phyloP scores from a whole-genome alignment of 345 rosid genomes.

The Citrus sp. region DNA sequence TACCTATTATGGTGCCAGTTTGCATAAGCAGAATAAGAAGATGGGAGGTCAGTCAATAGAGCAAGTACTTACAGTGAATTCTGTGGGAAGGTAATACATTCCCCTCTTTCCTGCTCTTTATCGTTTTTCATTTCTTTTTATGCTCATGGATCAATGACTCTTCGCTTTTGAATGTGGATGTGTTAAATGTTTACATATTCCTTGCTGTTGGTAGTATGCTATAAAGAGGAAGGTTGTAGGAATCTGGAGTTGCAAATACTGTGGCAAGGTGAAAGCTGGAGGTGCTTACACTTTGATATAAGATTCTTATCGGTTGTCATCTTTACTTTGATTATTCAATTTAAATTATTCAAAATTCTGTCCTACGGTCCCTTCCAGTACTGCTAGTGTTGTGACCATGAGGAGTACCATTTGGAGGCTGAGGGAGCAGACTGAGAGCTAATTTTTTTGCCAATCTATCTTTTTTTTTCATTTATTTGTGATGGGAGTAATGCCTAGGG shows the following conservation, averaged over 20 bases:
- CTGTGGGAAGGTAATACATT: constrained; percentile 58
- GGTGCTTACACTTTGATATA: constrained; percentile 71
- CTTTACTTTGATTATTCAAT: not conserved
- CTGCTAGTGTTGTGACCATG: constrained; percentile 71
- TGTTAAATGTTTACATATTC: not conserved
- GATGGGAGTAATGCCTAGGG: not conserved
- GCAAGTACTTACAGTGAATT: constrained; percentile 79
- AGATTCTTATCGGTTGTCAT: not conserved
- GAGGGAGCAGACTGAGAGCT: constrained; percentile 70
- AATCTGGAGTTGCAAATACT: constrained; percentile 68
- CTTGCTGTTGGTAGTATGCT: constrained; percentile 33
- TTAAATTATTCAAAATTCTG: not conserved
- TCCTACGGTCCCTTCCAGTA: constrained; percentile 26
- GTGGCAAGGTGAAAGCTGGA: constrained; percentile 61
- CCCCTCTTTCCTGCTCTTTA: no score
- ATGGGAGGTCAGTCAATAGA: constrained; percentile 74
- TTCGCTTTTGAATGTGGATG: not conserved
- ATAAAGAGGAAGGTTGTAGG: constrained; percentile 67
- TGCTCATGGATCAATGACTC: not conserved
- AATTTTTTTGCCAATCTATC: not conserved
- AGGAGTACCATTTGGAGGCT: constrained; percentile 68
- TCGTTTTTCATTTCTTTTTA: not conserved
- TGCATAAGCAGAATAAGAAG: constrained; percentile 76
- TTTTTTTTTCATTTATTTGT: not conserved
- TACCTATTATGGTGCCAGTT: constrained; percentile 75